These are phyloP conservation scores for Trypanosoma lewisi DNA, from an alignment of 208 protist genomes.

Conservation along the genomic window DNA sequence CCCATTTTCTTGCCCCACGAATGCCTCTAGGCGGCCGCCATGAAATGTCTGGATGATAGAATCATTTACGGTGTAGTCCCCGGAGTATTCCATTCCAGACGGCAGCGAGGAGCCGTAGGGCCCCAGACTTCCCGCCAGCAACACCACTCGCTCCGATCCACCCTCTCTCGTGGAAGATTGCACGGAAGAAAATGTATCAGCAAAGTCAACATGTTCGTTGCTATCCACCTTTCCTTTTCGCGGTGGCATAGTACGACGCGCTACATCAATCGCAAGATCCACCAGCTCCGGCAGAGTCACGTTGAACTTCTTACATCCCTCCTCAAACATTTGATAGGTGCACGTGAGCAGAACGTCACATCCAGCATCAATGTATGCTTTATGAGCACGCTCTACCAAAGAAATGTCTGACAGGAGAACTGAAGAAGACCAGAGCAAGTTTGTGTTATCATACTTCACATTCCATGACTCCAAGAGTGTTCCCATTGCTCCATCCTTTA, in stretches of 20 bases:
- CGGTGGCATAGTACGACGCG: background rate
- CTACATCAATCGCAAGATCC: conserved; percentile 9
- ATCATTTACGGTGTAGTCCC: conserved; percentile 19
- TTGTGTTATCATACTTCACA: background rate
- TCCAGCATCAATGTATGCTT: conserved; percentile 13
- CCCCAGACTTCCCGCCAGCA: conserved; percentile 20
- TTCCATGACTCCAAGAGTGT: conserved; percentile 11
- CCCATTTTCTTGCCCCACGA: conserved; percentile 8
- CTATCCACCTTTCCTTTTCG: background rate
- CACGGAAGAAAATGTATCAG: background rate
- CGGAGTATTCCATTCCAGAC: conserved; percentile 13
- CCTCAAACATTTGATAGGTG: conserved; percentile 23
- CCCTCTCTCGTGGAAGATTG: background rate
- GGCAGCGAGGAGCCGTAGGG: conserved; percentile 15
- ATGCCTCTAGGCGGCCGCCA: conserved; percentile 5
- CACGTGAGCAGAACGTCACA: conserved; percentile 19
- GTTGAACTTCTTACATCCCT: conserved; percentile 12
- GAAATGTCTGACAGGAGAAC: conserved; percentile 11
- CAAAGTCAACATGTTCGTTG: background rate
- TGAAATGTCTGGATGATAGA: conserved; percentile 17
- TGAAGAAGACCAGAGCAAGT: conserved; percentile 19
- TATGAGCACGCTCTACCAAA: conserved; percentile 12
- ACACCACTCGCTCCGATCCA: conserved; percentile 3
- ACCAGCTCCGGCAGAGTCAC: conserved; percentile 12
- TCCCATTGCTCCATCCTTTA: conserved; percentile 26